Base-by-base conservation (phyloP, 169 alveolate genomes). In the Babesia sp. region DNA sequence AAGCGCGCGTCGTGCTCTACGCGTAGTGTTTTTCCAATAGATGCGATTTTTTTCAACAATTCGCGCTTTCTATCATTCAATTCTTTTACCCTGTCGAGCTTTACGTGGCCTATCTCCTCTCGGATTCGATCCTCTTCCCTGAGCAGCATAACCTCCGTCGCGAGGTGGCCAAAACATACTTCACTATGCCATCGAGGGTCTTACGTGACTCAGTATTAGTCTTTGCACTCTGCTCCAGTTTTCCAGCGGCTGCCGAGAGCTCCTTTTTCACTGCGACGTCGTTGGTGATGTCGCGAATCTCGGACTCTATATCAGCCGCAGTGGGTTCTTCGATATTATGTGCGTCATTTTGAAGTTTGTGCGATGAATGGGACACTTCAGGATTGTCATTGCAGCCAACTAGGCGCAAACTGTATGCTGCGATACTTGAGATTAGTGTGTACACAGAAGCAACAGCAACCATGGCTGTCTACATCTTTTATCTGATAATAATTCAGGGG, bases 1-100 rank as follows among this genome's bases (percentile, higher is more conserved):
- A 39, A 79, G 1, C 48, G 42, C 0, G 71, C 63, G 33, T 79
- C 87, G 29, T 79, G 87, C 39, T 79, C 87, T 8, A 33, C 42
- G 22, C 87, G 60, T 54, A 79, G 71, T 34, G 87, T 79, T 46
- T 79, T 79, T 4, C 80, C 83, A 0, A 70, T 1, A 24, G 74
- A 22, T 20, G 87, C 64, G 16, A 79, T 79, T 20, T 60, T 56
- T 34, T 63, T 71, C 44, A 79, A 46, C 41, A 79, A 45, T 9
- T 45, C 63, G 12, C 63, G 34, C 50, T 75, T 70, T 54, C 34
- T 69, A 41, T 69, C 57, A 37, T 33, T 36, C 51, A 79, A 53
- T 18, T 79, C 87, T 14, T 54, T 69, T 14, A 71, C 11, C 54
- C 45, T 79, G 34, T 60, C 72, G 11, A 57, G 39, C 28, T 63